These are phyloP conservation scores for Colletotrichum eleusines DNA, from an alignment of 2,329 filamentous ascomycete genomes.

Conservation along the genomic window DNA sequence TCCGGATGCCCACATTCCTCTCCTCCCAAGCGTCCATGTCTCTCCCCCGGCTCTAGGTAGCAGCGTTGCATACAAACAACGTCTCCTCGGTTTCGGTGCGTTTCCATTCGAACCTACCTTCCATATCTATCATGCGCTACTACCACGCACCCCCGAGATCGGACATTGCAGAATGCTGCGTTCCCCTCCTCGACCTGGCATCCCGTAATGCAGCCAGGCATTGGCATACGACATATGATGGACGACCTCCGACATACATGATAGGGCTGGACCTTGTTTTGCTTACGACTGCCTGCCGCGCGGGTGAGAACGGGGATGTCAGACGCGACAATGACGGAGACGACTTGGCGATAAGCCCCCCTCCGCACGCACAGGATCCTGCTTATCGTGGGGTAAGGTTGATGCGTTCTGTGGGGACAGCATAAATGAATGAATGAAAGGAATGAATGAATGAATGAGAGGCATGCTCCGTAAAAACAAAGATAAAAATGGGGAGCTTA, in stretches of 20 bases:
- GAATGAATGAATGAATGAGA: no score
- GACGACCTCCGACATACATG: neutral
- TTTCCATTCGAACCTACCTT: neutral
- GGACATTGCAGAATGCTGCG: neutral
- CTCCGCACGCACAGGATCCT: slow-evolving; percentile 1
- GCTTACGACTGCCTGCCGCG: neutral
- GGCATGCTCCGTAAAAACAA: neutral
- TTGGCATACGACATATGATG: neutral
- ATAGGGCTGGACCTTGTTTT: slow-evolving; percentile 5
- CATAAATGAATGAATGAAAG: no score
- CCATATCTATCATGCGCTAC: no score
- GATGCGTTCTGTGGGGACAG: neutral
- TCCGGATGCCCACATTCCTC: no score
- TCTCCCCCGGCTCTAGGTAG: no score
- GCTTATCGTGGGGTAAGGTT: slow-evolving; percentile 11
- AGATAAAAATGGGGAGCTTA: neutral
- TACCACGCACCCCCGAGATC: neutral
- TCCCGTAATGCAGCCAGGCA: neutral
- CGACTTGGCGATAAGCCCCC: slow-evolving; percentile 1
- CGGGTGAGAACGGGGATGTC: slow-evolving; percentile 2
- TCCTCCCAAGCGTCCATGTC: neutral
- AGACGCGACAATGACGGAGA: neutral
- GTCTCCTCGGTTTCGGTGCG: neutral
- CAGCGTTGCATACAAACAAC: neutral
- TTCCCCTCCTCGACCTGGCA: no score